Evolutionary conservation across 192 early-diverging fungal genomes (phyloP).

Genomic region (Spizellomyces punctatus): DNA sequence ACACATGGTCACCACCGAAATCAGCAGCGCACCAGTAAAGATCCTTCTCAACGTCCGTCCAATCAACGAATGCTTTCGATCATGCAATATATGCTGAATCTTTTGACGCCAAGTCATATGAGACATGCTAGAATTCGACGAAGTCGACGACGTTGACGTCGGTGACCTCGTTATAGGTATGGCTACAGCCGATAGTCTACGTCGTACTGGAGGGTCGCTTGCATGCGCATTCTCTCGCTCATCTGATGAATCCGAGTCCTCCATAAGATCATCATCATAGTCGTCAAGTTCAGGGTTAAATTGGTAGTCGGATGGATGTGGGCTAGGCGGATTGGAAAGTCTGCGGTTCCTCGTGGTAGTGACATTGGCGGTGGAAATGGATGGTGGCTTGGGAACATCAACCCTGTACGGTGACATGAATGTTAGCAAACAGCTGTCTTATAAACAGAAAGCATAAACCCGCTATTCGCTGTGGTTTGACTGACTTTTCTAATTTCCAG

Average conservation of each 20-base stretch:
- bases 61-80: background rate
- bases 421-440: no score
- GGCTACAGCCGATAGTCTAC: no score
- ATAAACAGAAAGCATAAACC: no score
- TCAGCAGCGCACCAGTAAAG: constrained; percentile 10
- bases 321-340: background rate
- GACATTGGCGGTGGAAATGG: no score
- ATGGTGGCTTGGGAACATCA: no score
- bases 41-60: constrained; percentile 1
- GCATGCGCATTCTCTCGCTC: background rate
- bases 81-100: background rate
- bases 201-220: no score
- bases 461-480: no score
- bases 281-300: constrained; percentile 10
- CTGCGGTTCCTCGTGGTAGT: no score
- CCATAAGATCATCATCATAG: constrained; percentile 12
- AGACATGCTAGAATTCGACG: background rate
- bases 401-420: no score
- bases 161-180: no score
- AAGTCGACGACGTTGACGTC: background rate
- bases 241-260: constrained; percentile 1
- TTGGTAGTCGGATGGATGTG: constrained; percentile 5
- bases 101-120: background rate
- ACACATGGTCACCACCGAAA: constrained; percentile 31
- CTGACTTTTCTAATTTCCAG: no score